These are phyloP conservation scores for Botrytis cinerea DNA, from an alignment of 2,329 filamentous ascomycete genomes.

Conservation along the genomic window DNA sequence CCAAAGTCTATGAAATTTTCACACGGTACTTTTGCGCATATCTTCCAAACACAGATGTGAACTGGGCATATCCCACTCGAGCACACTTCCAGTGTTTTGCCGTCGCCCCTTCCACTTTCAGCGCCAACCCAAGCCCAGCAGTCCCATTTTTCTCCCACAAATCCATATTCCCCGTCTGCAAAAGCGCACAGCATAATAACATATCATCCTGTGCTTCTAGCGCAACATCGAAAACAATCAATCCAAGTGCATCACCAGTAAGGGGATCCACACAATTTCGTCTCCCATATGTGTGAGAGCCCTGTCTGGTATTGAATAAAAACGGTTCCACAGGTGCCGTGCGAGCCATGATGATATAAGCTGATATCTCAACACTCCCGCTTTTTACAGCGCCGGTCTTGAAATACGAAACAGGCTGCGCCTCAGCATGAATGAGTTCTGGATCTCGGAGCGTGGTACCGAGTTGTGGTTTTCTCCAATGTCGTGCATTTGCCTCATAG, in stretches of 20 bases:
- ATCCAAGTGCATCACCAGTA: not conserved
- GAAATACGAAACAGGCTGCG: not conserved
- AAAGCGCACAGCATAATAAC: not conserved
- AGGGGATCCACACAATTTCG: not conserved
- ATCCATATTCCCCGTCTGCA: not conserved
- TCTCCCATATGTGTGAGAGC: not conserved
- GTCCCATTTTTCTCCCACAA: not conserved
- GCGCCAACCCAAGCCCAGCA: not conserved
- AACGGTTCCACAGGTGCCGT: not conserved
- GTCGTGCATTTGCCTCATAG: not conserved
- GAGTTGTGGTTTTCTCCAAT: slow-evolving; percentile 8
- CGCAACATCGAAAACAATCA: not conserved
- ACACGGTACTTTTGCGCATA: not conserved
- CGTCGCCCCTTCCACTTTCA: not conserved
- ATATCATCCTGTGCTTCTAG: not conserved
- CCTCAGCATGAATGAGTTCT: not conserved
- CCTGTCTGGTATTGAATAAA: not conserved
- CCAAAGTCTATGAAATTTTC: not conserved
- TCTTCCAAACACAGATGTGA: not conserved
- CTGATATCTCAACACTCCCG: not conserved
- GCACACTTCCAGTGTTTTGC: not conserved
- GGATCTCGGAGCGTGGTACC: not conserved
- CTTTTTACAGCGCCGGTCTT: not conserved
- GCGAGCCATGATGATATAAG: not conserved
- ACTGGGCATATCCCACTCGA: not conserved